Percentiles rank a stretch among this genome's conserved stretches.
Evolutionary conservation across 371 early-diverging fungal genomes (phyloP).

Genomic region (Actinomortierella ambigua): DNA sequence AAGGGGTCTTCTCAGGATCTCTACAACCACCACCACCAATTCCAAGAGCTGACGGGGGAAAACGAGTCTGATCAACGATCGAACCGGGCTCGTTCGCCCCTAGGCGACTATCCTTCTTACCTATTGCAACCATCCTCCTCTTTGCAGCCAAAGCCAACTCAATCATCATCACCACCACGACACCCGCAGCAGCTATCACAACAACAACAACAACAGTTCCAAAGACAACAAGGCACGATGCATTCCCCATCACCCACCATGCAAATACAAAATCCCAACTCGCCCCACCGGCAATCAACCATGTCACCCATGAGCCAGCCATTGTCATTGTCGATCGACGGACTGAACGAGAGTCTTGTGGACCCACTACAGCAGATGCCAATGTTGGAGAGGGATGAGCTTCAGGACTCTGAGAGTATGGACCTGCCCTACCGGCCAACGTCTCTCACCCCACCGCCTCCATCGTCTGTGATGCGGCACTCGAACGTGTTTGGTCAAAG

Average conservation of each 20-base stretch:
- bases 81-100: background rate
- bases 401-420: no score
- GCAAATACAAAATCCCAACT: no score
- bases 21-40: background rate
- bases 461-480: slow-evolving; percentile 15
- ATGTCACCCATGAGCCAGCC: no score
- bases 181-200: background rate
- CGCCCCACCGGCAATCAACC: no score
- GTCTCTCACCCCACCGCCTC: slow-evolving; percentile 23
- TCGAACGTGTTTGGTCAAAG: slow-evolving; percentile 7
- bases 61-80: background rate
- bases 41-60: background rate
- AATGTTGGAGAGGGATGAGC: no score
- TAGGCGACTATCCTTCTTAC: background rate
- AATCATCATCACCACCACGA: background rate
- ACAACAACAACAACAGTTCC: background rate
- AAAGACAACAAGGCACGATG: no score
- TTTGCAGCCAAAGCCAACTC: background rate
- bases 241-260: no score
- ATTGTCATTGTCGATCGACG: no score
- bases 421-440: background rate
- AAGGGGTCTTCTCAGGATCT: background rate
- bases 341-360: no score
- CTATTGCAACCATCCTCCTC: background rate
- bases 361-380: no score